Evolutionary conservation across 768 basidiomycete genomes (phyloP).

Genomic region (Terana coerulea): DNA sequence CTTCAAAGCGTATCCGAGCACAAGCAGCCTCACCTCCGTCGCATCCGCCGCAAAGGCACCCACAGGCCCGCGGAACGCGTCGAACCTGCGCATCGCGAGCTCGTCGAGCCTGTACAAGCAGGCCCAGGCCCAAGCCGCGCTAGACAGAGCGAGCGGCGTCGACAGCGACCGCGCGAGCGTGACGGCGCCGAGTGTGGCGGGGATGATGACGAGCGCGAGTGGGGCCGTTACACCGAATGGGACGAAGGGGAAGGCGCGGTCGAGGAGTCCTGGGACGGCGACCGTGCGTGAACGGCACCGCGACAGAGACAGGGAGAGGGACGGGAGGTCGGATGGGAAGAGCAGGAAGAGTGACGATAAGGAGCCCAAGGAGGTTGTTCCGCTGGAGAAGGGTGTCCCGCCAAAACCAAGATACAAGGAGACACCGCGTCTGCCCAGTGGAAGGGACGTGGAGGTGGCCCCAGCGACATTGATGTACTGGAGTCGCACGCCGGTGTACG

Average conservation of each 20-base stretch:
- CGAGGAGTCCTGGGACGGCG: conserved; percentile 5
- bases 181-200: conserved; percentile 1
- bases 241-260: conserved; percentile 11
- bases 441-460: conserved; percentile 51
- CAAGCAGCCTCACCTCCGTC: conserved; percentile 28
- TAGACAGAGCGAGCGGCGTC: background rate
- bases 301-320: conserved; percentile 13
- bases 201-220: conserved; percentile 6
- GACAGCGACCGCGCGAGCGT: conserved; percentile 3
- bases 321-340: conserved; percentile 10
- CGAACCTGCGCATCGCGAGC: conserved; percentile 11
- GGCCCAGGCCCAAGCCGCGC: background rate
- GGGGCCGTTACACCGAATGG: too few relatives aligned
- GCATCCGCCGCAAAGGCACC: conserved; percentile 21
- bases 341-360: conserved; percentile 13
- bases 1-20: conserved; percentile 29
- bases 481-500: conserved; percentile 80
- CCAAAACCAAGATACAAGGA: conserved; percentile 37
- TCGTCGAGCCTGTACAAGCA: background rate
- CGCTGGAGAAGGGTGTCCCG: conserved; percentile 3
- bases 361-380: background rate
- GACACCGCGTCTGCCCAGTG: conserved; percentile 59
- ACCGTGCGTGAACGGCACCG: conserved; percentile 11
- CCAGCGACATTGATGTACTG: conserved; percentile 82
- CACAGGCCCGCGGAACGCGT: conserved; percentile 19